Evolutionary conservation across 2,329 filamentous ascomycete species (phyloP).

Genomic region (Phyllosticta citriasiana): DNA sequence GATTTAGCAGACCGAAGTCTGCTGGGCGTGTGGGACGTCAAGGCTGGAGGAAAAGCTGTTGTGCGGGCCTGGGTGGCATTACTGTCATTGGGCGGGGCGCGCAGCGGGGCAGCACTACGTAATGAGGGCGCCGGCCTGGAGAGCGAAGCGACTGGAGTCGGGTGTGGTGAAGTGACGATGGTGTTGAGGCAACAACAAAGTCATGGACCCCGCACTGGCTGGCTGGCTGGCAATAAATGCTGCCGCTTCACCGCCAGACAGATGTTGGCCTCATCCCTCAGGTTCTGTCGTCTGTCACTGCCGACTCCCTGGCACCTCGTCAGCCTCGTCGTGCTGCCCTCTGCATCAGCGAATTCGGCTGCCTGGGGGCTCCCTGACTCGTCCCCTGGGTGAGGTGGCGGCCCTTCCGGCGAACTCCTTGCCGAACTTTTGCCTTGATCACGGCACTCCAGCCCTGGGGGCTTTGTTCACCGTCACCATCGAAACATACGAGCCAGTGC

Average conservation of each 20-base stretch:
- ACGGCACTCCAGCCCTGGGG: background rate
- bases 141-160: background rate
- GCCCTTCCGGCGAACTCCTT: background rate
- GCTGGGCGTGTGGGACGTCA: slow-evolving; percentile 12
- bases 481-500: background rate
- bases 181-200: background rate
- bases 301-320: background rate
- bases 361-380: background rate
- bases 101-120: slow-evolving; percentile 11
- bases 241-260: background rate
- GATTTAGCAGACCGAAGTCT: slow-evolving; percentile 14
- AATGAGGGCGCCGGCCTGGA: slow-evolving; percentile 13
- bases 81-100: slow-evolving; percentile 6
- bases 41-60: slow-evolving; percentile 9
- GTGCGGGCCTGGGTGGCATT: slow-evolving; percentile 7
- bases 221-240: no score
- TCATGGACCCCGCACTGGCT: background rate
- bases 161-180: background rate
- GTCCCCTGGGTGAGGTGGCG: background rate
- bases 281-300: background rate
- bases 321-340: background rate
- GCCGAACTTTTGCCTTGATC: background rate
- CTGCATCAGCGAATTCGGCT: background rate
- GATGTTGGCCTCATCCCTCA: background rate
- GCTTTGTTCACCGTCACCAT: background rate